Conservation (phyloP, 139 green algal genomes). For the Picocystis salinarum region DNA sequence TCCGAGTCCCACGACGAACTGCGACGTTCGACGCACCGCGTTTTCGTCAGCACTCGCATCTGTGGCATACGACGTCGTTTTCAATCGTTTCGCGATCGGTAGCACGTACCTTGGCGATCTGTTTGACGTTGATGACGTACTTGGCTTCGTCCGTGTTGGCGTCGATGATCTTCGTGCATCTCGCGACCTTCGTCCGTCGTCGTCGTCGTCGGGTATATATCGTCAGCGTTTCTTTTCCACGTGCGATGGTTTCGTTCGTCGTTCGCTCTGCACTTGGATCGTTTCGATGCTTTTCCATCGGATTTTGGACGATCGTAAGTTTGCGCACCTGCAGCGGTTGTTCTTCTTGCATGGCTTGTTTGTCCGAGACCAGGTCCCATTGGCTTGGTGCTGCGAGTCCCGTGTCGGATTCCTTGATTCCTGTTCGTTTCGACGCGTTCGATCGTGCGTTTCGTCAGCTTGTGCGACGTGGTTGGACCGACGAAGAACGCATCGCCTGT, state of each 20-base stretch:
- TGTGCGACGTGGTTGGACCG: too few relatives aligned
- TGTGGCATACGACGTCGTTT: constrained; percentile 1
- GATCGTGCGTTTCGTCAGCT: too few relatives aligned
- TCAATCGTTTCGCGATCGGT: background rate
- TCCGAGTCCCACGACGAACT: constrained; percentile 95
- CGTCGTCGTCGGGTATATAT: background rate
- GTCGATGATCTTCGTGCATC: constrained; percentile 99
- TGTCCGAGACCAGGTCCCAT: constrained; percentile 98
- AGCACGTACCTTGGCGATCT: constrained; percentile 80
- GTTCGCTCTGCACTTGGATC: background rate
- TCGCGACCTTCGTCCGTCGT: constrained; percentile 48
- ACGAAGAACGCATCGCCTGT: too few relatives aligned
- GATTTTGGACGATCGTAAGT: constrained; percentile 15
- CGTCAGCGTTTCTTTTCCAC: background rate
- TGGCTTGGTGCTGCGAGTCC: constrained; percentile 75
- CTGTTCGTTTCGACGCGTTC: too few relatives aligned
- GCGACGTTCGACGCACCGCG: constrained; percentile 4
- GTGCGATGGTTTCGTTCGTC: background rate
- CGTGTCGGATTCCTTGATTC: constrained; percentile 84
- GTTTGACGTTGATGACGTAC: constrained; percentile 99
- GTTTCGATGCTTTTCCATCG: background rate
- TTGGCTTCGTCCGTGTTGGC: constrained; percentile 90
- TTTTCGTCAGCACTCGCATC: constrained; percentile 1
- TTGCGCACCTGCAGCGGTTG: constrained; percentile 58
- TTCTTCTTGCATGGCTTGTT: constrained; percentile 96